Evolutionary conservation across 225 moss, liverwort and hornwort genomes (phyloP).

Genomic region (Polytrichum formosum): DNA sequence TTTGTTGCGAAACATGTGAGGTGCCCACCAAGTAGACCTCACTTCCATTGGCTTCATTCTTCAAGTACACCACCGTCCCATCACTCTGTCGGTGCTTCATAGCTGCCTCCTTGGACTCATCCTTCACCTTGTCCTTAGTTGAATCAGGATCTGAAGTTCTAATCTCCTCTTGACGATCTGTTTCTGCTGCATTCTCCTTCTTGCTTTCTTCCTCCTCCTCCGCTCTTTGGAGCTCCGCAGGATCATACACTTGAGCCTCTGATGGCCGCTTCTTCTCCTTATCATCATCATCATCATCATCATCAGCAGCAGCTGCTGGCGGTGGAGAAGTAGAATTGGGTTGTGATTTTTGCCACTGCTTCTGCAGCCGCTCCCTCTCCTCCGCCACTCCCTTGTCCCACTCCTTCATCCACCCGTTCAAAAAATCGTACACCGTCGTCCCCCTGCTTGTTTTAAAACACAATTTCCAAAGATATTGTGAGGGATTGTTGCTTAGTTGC

Average conservation of each 20-base stretch:
- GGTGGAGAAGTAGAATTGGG: neutral
- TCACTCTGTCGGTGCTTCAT: conserved; percentile 39
- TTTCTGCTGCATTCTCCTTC: neutral
- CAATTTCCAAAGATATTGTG: too few relatives aligned
- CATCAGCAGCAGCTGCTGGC: too few relatives aligned
- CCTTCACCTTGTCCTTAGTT: neutral
- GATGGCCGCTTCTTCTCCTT: neutral
- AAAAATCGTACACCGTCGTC: conserved; percentile 26
- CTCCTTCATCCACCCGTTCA: conserved; percentile 55
- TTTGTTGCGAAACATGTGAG: conserved; percentile 62
- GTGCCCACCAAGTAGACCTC: conserved; percentile 69
- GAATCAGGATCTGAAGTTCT: neutral
- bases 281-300: too few relatives aligned
- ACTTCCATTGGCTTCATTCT: conserved; percentile 70
- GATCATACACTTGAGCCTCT: conserved; percentile 28
- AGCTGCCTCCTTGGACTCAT: conserved; percentile 6
- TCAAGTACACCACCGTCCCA: conserved; percentile 58
- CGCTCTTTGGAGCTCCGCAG: conserved; percentile 27
- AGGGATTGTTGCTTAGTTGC: too few relatives aligned
- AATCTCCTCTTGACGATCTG: too few relatives aligned
- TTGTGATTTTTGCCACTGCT: conserved; percentile 37
- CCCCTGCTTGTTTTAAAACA: neutral
- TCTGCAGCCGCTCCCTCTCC: conserved; percentile 46
- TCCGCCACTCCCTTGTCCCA: conserved; percentile 31
- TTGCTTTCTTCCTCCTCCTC: conserved; percentile 29